Evolutionary conservation across 768 basidiomycete genomes (phyloP).

Genomic region (Leccinum truebloodii): DNA sequence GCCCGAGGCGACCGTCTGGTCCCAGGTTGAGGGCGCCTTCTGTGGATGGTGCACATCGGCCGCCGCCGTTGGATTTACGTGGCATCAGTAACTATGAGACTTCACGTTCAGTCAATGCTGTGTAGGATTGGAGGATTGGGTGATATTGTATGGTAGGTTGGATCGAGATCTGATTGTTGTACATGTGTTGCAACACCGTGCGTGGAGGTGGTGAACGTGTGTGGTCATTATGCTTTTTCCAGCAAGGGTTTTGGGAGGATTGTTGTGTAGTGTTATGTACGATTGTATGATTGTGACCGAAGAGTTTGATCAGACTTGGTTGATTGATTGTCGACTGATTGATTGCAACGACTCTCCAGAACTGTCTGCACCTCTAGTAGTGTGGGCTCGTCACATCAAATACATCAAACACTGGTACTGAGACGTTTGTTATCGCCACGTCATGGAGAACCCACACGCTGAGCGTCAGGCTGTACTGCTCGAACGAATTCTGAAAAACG

Average conservation of each 20-base stretch:
- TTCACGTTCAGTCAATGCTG: neutral
- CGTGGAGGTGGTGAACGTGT: neutral
- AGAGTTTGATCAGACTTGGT: neutral
- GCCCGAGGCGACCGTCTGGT: slow-evolving; percentile 35
- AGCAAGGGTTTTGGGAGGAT: slow-evolving; percentile 24
- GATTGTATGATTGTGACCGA: neutral
- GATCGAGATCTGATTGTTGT: slow-evolving; percentile 1
- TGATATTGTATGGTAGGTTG: neutral
- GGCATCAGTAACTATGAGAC: slow-evolving; percentile 14
- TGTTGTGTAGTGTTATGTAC: neutral
- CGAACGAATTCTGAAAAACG: slow-evolving; percentile 88
- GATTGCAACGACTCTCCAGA: neutral
- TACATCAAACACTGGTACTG: neutral
- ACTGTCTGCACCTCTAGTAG: neutral
- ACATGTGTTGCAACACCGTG: slow-evolving; percentile 21
- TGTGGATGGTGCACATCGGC: slow-evolving; percentile 21
- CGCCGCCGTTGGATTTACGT: slow-evolving; percentile 19
- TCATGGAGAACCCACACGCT: slow-evolving; percentile 92
- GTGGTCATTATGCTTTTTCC: neutral
- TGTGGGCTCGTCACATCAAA: neutral
- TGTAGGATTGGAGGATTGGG: neutral
- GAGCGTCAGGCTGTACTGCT: slow-evolving; percentile 89
- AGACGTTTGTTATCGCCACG: slow-evolving; percentile 3
- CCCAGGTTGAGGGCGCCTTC: slow-evolving; percentile 28
- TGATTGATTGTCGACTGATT: slow-evolving; percentile 8